Percentiles rank a stretch among this genome's conserved stretches.
Evolutionary conservation across 2,329 filamentous ascomycete genomes (phyloP).

Genomic region (Colletotrichum neosansevieriae): DNA sequence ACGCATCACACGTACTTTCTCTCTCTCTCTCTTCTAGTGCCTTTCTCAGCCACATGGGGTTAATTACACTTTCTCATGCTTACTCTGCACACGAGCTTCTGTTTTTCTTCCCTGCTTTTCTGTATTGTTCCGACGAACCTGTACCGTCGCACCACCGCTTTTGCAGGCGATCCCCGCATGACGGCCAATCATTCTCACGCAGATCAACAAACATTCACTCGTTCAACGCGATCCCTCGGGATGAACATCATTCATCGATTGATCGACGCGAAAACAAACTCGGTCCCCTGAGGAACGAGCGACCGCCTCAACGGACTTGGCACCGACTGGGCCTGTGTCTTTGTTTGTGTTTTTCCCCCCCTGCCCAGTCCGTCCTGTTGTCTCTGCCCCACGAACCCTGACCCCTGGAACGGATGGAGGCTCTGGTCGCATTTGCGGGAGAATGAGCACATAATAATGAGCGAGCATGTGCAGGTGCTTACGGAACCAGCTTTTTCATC

Average conservation of each 20-base stretch:
- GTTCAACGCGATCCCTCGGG: not conserved
- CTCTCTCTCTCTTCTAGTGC: too few species aligned
- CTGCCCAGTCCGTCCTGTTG: not conserved
- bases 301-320: not conserved
- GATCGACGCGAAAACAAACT: not conserved
- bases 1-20: too few species aligned
- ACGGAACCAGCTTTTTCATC: conserved; percentile 25
- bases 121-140: conserved; percentile 1
- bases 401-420: not conserved
- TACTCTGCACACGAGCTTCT: not conserved
- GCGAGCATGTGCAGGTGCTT: not conserved
- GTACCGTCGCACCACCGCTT: too few species aligned
- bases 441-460: conserved; percentile 4
- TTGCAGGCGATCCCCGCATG: not conserved
- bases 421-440: not conserved
- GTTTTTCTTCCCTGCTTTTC: not conserved
- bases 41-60: too few species aligned
- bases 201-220: not conserved
- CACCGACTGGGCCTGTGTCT: not conserved
- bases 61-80: too few species aligned
- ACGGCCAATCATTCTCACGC: not conserved
- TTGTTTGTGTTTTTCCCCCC: not conserved
- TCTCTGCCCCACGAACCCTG: conserved; percentile 10
- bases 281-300: conserved; percentile 19
- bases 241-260: not conserved